Evolutionary conservation across 352 stramenopile genomes (phyloP).

Genomic region (Phytopythium delawarense): DNA sequence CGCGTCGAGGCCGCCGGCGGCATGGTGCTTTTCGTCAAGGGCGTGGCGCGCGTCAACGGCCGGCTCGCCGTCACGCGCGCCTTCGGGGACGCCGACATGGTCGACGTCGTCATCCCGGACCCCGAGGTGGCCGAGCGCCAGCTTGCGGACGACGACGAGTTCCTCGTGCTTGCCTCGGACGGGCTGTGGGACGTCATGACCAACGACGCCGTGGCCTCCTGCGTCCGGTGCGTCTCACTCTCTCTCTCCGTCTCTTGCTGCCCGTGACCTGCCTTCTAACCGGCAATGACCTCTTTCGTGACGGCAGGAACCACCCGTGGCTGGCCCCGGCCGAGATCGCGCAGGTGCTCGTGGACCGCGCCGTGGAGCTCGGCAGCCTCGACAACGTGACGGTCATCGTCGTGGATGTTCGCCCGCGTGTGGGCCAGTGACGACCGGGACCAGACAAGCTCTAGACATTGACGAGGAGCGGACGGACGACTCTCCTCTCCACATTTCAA

Average conservation of each 20-base stretch:
- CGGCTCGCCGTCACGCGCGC: slow-evolving; percentile 58
- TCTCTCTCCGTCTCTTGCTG: not conserved
- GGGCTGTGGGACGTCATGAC: slow-evolving; percentile 71
- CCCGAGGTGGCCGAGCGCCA: slow-evolving; percentile 54
- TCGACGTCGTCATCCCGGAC: slow-evolving; percentile 53
- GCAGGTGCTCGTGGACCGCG: slow-evolving; percentile 56
- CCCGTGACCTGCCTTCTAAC: no score
- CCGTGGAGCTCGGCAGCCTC: slow-evolving; percentile 59
- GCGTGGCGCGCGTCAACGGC: slow-evolving; percentile 68
- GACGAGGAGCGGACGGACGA: no score
- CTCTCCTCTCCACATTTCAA: no score
- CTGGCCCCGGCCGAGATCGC: slow-evolving; percentile 56
- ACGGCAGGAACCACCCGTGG: slow-evolving; percentile 51
- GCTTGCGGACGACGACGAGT: slow-evolving; percentile 56
- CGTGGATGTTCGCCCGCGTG: slow-evolving; percentile 45
- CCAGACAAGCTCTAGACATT: no score
- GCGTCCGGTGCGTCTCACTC: slow-evolving; percentile 37
- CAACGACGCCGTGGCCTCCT: slow-evolving; percentile 61
- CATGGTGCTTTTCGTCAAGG: slow-evolving; percentile 72
- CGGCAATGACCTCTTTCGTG: not conserved
- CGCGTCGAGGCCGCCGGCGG: slow-evolving; percentile 66
- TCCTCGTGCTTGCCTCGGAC: slow-evolving; percentile 72
- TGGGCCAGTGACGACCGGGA: not conserved
- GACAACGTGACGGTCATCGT: slow-evolving; percentile 81
- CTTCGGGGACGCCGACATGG: slow-evolving; percentile 66